Evolutionary conservation across 2,329 filamentous ascomycete species (phyloP).

Genomic region (Colletotrichum camelliae): DNA sequence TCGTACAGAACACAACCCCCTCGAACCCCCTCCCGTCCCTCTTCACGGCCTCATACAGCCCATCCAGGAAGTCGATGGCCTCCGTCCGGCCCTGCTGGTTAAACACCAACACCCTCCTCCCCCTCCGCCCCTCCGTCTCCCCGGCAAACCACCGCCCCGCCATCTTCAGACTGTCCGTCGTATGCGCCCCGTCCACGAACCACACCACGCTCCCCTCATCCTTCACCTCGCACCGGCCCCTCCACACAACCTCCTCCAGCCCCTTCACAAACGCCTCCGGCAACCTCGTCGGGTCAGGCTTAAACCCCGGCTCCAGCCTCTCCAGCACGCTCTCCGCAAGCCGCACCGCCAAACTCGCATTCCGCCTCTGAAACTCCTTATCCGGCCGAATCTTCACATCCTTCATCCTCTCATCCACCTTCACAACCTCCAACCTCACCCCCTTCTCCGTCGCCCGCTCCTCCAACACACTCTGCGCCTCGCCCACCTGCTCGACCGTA

Average conservation of each 20-base stretch:
- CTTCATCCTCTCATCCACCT: conserved; percentile 40
- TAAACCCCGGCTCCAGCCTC: conserved; percentile 39
- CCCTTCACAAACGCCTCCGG: conserved; percentile 67
- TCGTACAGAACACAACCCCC: conserved; percentile 84
- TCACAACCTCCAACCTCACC: not conserved
- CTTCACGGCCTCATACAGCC: conserved; percentile 63
- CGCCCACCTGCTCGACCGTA: conserved; percentile 34
- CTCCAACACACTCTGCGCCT: conserved; percentile 58
- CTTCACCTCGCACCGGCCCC: conserved; percentile 79
- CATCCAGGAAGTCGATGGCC: conserved; percentile 49
- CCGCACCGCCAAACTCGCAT: conserved; percentile 61
- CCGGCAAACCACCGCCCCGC: conserved; percentile 83
- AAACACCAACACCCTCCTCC: conserved; percentile 70
- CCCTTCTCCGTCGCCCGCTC: conserved; percentile 63
- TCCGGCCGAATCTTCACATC: conserved; percentile 52
- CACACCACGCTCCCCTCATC: conserved; percentile 59
- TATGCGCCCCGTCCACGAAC: conserved; percentile 90
- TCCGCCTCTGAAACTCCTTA: conserved; percentile 62
- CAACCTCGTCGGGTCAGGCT: conserved; percentile 11
- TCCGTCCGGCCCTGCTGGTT: conserved; percentile 74
- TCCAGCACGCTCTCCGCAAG: conserved; percentile 55
- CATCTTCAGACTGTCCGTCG: conserved; percentile 79
- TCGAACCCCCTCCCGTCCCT: conserved; percentile 59
- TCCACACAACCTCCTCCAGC: conserved; percentile 69
- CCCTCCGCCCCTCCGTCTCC: conserved; percentile 42